These are phyloP conservation scores for Pelargonium myrrhifolium DNA, from an alignment of 441 rosid species.

Conservation along the genomic window DNA sequence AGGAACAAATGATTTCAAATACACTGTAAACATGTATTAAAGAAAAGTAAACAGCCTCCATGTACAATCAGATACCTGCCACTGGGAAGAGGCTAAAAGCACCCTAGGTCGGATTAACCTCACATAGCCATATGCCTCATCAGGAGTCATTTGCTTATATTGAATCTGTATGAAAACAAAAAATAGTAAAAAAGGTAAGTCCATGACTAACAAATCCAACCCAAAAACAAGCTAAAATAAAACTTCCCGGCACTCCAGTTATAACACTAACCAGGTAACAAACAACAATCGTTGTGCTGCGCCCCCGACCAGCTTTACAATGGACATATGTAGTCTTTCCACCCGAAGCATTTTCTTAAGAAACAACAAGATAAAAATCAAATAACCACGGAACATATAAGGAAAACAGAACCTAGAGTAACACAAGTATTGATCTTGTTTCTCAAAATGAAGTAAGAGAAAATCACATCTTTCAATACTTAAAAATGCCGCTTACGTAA, in stretches of 20 bases:
- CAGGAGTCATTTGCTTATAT: conserved; percentile 75
- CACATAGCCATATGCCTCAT: conserved; percentile 69
- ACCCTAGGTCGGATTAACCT: conserved; percentile 85
- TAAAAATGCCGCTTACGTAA: not conserved
- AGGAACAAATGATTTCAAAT: not conserved
- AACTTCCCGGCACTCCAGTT: not conserved
- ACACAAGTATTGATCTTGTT: not conserved
- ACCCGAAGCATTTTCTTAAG: conserved; percentile 48
- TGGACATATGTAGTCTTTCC: conserved; percentile 76
- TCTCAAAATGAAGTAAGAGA: not conserved
- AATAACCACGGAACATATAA: not conserved
- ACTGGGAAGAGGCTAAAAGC: conserved; percentile 75
- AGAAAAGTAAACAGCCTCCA: not conserved
- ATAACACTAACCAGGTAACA: conserved; percentile 69
- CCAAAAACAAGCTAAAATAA: not conserved
- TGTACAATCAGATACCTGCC: conserved; percentile 51
- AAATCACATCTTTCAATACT: not conserved
- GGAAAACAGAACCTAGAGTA: not conserved
- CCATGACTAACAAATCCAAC: conserved; percentile 6
- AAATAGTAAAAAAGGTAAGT: conserved; percentile 11
- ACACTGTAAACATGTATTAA: not conserved
- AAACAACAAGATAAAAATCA: conserved; percentile 12
- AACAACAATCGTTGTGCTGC: conserved; percentile 86
- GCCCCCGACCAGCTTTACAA: conserved; percentile 97
- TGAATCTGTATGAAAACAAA: conserved; percentile 40